phyloP scores from a whole-genome alignment of 768 basidiomycete genomes.

The Rhodosporidiobolus odoratus region DNA sequence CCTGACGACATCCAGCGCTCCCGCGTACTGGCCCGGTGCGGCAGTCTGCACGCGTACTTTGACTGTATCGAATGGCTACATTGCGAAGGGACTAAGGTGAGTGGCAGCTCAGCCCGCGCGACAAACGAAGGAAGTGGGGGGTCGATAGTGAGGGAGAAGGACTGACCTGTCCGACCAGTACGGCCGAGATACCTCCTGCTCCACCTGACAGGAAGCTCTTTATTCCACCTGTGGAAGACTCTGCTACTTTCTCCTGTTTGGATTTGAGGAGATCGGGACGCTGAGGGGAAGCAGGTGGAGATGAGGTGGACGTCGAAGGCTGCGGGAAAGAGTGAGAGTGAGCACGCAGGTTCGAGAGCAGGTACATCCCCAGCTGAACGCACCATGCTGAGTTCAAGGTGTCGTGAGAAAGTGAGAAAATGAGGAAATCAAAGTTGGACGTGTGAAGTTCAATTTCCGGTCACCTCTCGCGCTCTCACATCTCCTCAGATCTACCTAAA shows the following conservation, averaged over 20 bases:
- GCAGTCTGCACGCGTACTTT: constrained; percentile 97
- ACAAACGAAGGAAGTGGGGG: not conserved
- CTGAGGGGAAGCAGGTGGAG: not conserved
- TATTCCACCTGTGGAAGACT: constrained; percentile 39
- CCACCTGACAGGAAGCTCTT: constrained; percentile 94
- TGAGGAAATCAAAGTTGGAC: too few species aligned
- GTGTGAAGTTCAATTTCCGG: too few species aligned
- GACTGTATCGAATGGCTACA: constrained; percentile 95
- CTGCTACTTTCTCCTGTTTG: constrained; percentile 28
- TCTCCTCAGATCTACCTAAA: too few species aligned
- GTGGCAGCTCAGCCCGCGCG: not conserved
- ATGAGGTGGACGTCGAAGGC: too few species aligned
- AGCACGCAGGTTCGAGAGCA: too few species aligned
- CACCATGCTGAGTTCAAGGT: too few species aligned
- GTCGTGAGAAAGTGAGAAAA: too few species aligned
- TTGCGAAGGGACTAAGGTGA: constrained; percentile 48
- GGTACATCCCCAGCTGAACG: too few species aligned
- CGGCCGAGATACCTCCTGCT: constrained; percentile 78
- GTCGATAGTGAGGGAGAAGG: not conserved
- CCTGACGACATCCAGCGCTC: constrained; percentile 87
- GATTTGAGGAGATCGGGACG: constrained; percentile 11
- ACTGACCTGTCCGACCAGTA: constrained; percentile 85
- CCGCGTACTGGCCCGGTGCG: constrained; percentile 75
- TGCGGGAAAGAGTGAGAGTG: too few species aligned
- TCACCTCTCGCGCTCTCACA: too few species aligned